Evolutionary conservation across 805 yeast genomes (phyloP).

Genomic region (Barnettozyma californica): DNA sequence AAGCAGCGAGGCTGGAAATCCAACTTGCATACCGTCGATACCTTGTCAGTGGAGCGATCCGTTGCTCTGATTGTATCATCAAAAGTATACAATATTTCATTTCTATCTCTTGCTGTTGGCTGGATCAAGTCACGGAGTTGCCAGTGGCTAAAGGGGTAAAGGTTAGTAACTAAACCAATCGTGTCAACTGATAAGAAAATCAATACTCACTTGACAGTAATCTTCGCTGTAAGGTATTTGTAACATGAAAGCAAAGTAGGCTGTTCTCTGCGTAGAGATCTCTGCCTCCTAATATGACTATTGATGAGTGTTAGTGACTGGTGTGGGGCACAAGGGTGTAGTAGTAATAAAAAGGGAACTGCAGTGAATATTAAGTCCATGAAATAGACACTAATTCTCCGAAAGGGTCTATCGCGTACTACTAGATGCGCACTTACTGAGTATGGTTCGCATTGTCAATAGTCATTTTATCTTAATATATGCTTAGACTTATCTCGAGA

Average conservation of each 20-base stretch:
- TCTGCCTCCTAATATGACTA: constrained; percentile 5
- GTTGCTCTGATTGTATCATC: constrained; percentile 46
- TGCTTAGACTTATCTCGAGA: neutral
- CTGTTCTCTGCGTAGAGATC: constrained; percentile 11
- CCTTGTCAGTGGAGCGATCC: constrained; percentile 33
- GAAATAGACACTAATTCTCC: neutral
- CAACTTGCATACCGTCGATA: constrained; percentile 38
- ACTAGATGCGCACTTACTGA: constrained; percentile 1
- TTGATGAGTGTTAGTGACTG: neutral
- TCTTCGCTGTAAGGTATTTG: constrained; percentile 26
- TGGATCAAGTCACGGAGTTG: constrained; percentile 73
- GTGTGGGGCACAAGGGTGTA: neutral
- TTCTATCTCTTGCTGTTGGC: constrained; percentile 36
- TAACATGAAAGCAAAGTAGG: constrained; percentile 14
- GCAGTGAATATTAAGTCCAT: neutral
- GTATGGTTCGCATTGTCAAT: constrained; percentile 2
- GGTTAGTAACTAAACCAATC: constrained; percentile 1
- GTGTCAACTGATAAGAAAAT: constrained; percentile 12
- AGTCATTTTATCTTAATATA: constrained; percentile 2
- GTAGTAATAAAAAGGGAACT: neutral
- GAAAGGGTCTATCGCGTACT: neutral
- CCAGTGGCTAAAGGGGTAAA: constrained; percentile 47
- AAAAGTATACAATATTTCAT: constrained; percentile 52
- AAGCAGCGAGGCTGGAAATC: constrained; percentile 70
- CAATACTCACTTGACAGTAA: constrained; percentile 32